A percentile compares a stretch with the other conserved stretches of the same genome.
phyloP scores from a whole-genome alignment of 305 asterid genomes.

The Solanum hybrid region DNA sequence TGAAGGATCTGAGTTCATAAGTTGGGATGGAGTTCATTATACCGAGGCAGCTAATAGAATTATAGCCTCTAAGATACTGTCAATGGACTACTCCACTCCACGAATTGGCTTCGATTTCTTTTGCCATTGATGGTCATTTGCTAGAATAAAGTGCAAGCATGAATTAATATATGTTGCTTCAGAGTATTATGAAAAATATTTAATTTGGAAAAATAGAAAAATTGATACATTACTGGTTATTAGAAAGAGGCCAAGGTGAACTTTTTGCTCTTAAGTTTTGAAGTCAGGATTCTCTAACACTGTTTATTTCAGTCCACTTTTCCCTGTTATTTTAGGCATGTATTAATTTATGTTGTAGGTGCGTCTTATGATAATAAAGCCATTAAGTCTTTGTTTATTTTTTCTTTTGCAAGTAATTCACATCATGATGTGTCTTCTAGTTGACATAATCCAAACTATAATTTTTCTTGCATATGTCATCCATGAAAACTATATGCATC shows the following conservation, averaged over 20 bases:
- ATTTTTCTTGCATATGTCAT: neutral
- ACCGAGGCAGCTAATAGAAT: conserved; percentile 66
- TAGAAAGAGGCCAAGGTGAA: neutral
- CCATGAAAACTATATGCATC: neutral
- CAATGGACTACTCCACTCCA: conserved; percentile 53
- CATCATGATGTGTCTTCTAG: neutral
- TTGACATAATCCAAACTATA: neutral
- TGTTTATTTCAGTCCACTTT: neutral
- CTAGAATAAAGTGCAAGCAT: neutral
- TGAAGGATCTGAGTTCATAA: conserved; percentile 31
- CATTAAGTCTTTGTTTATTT: neutral
- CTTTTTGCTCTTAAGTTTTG: neutral
- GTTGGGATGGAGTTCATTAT: conserved; percentile 87
- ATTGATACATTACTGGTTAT: neutral
- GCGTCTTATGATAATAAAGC: neutral
- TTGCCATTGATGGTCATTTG: conserved; percentile 33
- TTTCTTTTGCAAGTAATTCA: neutral
- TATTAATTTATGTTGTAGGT: neutral
- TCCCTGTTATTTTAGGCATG: neutral
- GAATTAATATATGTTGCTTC: neutral
- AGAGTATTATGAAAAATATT: neutral
- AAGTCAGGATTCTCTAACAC: neutral
- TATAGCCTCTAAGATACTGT: conserved; percentile 57
- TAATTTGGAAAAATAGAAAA: neutral
- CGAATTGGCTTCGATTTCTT: conserved; percentile 44